These are phyloP conservation scores for Phialophora expanda DNA, from an alignment of 2,329 filamentous ascomycete species.

Conservation along the genomic window DNA sequence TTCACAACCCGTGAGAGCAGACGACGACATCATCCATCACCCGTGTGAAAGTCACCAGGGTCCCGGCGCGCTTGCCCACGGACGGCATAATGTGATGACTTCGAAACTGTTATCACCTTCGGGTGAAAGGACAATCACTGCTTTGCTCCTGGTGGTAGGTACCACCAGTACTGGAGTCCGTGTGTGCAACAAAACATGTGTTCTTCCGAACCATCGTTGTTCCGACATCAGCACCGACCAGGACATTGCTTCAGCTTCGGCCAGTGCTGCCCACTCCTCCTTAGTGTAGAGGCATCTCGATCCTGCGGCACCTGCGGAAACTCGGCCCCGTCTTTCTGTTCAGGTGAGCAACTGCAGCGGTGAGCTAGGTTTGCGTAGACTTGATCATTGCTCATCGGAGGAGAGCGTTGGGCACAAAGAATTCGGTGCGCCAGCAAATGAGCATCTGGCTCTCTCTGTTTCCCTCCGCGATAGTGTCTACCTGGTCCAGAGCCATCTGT, in stretches of 20 bases:
- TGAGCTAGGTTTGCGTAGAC: not conserved
- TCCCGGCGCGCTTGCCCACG: not conserved
- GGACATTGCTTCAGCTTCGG: no score
- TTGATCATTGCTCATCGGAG: not conserved
- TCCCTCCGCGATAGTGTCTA: not conserved
- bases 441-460: not conserved
- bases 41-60: not conserved
- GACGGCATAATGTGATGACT: not conserved
- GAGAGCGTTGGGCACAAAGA: constrained; percentile 1
- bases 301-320: not conserved
- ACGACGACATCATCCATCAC: not conserved
- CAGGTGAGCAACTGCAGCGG: not conserved
- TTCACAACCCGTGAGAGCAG: not conserved
- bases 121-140: not conserved
- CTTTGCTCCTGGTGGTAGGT: not conserved
- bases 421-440: not conserved
- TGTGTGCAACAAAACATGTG: not conserved
- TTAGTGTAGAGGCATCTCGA: not conserved
- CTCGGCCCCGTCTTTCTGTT: not conserved
- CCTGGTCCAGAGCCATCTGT: not conserved
- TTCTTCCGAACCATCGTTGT: not conserved
- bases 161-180: no score
- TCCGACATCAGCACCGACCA: not conserved
- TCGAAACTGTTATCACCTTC: not conserved
- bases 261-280: not conserved